phyloP scores from a whole-genome alignment of 208 protist species.

The Crithidia acanthocephali region DNA sequence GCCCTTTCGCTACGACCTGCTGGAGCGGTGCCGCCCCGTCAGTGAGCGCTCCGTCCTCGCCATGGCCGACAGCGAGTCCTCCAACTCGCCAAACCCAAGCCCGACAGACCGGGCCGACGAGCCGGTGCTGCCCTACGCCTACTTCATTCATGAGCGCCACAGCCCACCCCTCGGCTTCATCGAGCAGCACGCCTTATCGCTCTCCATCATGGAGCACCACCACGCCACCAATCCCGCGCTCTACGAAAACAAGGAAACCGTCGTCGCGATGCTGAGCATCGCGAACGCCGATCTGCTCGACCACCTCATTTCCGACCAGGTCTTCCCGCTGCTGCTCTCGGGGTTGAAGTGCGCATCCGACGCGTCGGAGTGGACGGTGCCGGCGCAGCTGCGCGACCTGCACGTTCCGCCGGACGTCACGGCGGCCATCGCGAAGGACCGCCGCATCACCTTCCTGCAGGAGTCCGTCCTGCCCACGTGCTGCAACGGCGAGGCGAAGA shows the following conservation, averaged over 20 bases:
- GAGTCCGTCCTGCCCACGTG: conserved; percentile 31
- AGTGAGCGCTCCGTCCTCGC: conserved; percentile 10
- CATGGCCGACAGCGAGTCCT: conserved; percentile 16
- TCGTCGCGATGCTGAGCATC: conserved; percentile 53
- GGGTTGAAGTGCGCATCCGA: conserved; percentile 11
- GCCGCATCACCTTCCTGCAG: conserved; percentile 49
- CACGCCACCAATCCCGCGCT: conserved; percentile 50
- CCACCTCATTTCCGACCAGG: conserved; percentile 45
- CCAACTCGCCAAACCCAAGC: not conserved
- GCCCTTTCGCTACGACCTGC: conserved; percentile 50
- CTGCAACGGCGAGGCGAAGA: conserved; percentile 14
- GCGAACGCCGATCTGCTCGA: conserved; percentile 66
- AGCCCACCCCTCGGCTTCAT: conserved; percentile 75
- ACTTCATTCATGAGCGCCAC: conserved; percentile 73
- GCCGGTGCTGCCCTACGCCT: conserved; percentile 58
- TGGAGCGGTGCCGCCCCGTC: conserved; percentile 40
- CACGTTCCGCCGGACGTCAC: conserved; percentile 49
- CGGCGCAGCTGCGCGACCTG: conserved; percentile 46
- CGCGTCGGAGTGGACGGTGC: conserved; percentile 30
- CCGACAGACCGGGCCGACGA: conserved; percentile 10
- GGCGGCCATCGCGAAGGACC: conserved; percentile 53
- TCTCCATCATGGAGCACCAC: conserved; percentile 66
- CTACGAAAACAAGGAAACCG: conserved; percentile 48
- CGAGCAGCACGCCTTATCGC: conserved; percentile 74
- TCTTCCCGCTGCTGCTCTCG: conserved; percentile 49